Base-by-base conservation (phyloP, 2,329 filamentous ascomycete species). In the Pyrenophora teres region DNA sequence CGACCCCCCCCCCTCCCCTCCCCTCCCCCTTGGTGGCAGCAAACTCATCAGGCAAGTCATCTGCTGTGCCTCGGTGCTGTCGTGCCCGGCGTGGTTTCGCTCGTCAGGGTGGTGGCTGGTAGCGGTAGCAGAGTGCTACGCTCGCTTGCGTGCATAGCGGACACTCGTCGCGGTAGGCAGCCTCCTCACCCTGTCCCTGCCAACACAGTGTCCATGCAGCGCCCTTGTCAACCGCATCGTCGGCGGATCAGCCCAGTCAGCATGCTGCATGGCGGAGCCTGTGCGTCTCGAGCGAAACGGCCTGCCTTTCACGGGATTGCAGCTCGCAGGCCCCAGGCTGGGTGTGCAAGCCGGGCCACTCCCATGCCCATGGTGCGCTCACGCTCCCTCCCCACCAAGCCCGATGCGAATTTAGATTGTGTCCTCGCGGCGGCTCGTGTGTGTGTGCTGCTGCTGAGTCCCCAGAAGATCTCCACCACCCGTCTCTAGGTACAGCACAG, bases 331-430 rank as follows among this genome's bases (percentile, higher is more conserved):
- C n/a, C 54, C 63, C 64, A 64, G 60, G 57, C 60, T 65, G 56
- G 51, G 23, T 54, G 64, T 50, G 59, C 64, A 59, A 45, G 59
- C 64, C 62, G 60, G 64, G 53, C 64, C 58, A 59, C 60, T 60
- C 64, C 63, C 56, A 59, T 62, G 62, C 27, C 60, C 56, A 57
- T 58, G 44, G 59, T 59, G 62, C 57, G 56, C 59, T 61, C 60
- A 57, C 57, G 48, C 60, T 62, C 57, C 51, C 59, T 62, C 57
- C 51, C 59, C 60, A 62, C 66, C 68, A 68, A 47, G 62, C 67
- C 68, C 62, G 62, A 69, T 65, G 61, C 59, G 65, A 68, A 56
- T 68, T 67, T 70, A 70, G 70, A 71, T 69, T 70, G 68, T 69
- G 62, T 67, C 66, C 61, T 10, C 66, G 67, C 63, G 63, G 63